These are phyloP conservation scores for Lactifluus volemus DNA, from an alignment of 768 basidiomycete genomes.

Conservation along the genomic window DNA sequence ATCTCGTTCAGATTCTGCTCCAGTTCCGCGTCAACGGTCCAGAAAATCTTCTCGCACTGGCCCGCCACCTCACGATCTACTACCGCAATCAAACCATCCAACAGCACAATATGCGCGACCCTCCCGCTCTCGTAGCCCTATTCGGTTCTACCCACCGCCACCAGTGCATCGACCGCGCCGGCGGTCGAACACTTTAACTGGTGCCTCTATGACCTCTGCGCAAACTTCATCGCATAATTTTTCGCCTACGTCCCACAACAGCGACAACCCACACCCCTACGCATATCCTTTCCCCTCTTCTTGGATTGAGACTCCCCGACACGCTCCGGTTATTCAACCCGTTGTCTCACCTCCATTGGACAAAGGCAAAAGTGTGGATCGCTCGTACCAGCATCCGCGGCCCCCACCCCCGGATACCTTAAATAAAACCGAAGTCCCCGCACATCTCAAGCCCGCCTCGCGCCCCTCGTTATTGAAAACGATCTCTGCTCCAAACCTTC, in stretches of 20 bases:
- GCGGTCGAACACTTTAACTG: slow-evolving; percentile 12
- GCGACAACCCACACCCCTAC: slow-evolving; percentile 38
- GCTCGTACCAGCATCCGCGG: slow-evolving; percentile 19
- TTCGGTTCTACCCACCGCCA: slow-evolving; percentile 18
- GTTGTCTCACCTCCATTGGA: slow-evolving; percentile 21
- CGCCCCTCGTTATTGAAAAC: slow-evolving; percentile 40
- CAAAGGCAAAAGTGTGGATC: slow-evolving; percentile 21
- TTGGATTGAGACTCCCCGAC: slow-evolving; percentile 12
- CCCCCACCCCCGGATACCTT: slow-evolving; percentile 23
- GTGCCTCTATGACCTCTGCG: slow-evolving; percentile 13
- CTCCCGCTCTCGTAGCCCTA: not conserved
- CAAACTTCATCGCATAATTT: slow-evolving; percentile 15
- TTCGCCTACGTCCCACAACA: slow-evolving; percentile 14
- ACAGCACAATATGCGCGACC: slow-evolving; percentile 5
- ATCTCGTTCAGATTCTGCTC: slow-evolving; percentile 5
- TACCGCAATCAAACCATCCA: slow-evolving; percentile 19
- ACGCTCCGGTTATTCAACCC: slow-evolving; percentile 12
- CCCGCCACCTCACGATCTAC: slow-evolving; percentile 11
- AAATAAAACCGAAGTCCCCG: slow-evolving; percentile 30
- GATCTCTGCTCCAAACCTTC: slow-evolving; percentile 60
- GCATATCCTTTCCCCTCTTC: slow-evolving; percentile 34
- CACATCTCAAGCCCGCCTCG: slow-evolving; percentile 25
- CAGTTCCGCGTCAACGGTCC: not conserved
- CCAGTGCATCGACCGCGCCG: slow-evolving; percentile 23
- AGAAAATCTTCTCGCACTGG: not conserved